Base-by-base conservation (phyloP, 2,329 filamentous ascomycete genomes). In the Alternaria consortialis region DNA sequence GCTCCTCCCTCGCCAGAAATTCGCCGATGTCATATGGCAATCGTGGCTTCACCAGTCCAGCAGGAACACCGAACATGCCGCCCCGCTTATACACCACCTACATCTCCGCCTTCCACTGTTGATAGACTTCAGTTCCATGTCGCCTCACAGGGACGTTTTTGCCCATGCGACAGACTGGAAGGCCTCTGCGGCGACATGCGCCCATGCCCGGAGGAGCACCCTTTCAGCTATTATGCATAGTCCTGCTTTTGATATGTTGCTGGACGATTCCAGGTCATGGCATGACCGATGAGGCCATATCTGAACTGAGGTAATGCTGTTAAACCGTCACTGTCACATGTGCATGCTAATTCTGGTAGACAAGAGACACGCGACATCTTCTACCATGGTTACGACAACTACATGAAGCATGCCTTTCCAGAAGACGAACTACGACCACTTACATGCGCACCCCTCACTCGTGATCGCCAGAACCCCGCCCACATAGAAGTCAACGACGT, bases 321-420 rank as follows among this genome's bases (percentile, higher is more conserved):
- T 15, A 8, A 13, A 9, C 15, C 12, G 15, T 43, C 12, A 1
- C 7, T 13, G 25, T n/a, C n/a, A 25, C 46, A 15, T 46, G 48
- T 23, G n/a, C 46, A 31, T 34, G 29, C 68, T 69, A 25, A 72
- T 42, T 13, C 3, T 27, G 29, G 37, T 60, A 82, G 81, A 68
- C 80, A 81, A 70, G 82, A 84, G 64, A 83, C 83, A 27, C 70
- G 75, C 59, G 85, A 92, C 69, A 93, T 98, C 86, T 98, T 98
- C 83, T 97, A 97, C 79, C 95, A 99, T 84, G 95, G 95, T 62
- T 98, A 90, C 82, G 89, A 94, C 80, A 97, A 94, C 79, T 99
- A 99, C 83, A 95, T 97, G 89, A 82, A 87, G 67, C 85, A 97
- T 79, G 95, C 94, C 59, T 99, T 97, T 74, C 95, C 95, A 12